phyloP scores from a whole-genome alignment of 2,329 filamentous ascomycete species.

The Fusarium nematophilum region DNA sequence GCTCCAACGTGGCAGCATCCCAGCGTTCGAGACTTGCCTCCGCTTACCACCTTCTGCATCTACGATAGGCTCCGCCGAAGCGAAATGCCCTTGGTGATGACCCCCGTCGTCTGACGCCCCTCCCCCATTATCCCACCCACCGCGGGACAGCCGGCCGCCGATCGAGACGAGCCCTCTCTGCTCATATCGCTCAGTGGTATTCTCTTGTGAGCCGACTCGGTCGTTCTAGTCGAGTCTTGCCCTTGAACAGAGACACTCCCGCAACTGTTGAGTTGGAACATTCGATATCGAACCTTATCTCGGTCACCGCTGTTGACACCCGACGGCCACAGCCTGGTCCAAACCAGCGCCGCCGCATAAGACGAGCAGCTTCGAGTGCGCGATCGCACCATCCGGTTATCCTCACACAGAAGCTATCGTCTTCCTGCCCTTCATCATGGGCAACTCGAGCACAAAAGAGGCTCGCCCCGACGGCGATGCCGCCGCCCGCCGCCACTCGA shows the following conservation, averaged over 20 bases:
- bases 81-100: conserved; percentile 43
- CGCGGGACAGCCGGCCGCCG: conserved; percentile 38
- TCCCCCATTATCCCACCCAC: conserved; percentile 30
- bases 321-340: conserved; percentile 7
- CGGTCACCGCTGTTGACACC: conserved; percentile 7
- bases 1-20: background rate
- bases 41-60: conserved; percentile 24
- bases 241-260: background rate
- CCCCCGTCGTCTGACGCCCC: conserved; percentile 44
- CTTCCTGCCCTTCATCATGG: conserved; percentile 46
- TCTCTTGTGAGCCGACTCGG: conserved; percentile 6
- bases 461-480: conserved; percentile 48
- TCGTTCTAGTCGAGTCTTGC: background rate
- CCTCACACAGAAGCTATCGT: conserved; percentile 14
- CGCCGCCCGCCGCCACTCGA: conserved; percentile 36
- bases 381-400: conserved; percentile 26
- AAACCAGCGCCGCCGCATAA: conserved; percentile 11
- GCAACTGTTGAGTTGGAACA: background rate
- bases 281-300: background rate
- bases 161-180: conserved; percentile 29
- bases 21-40: background rate
- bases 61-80: conserved; percentile 22
- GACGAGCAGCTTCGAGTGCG: conserved; percentile 25
- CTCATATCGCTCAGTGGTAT: conserved; percentile 28
- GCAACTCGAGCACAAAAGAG: conserved; percentile 55